Conservation (phyloP, 208 protist genomes). For the Acanthamoeba healyi region DNA sequence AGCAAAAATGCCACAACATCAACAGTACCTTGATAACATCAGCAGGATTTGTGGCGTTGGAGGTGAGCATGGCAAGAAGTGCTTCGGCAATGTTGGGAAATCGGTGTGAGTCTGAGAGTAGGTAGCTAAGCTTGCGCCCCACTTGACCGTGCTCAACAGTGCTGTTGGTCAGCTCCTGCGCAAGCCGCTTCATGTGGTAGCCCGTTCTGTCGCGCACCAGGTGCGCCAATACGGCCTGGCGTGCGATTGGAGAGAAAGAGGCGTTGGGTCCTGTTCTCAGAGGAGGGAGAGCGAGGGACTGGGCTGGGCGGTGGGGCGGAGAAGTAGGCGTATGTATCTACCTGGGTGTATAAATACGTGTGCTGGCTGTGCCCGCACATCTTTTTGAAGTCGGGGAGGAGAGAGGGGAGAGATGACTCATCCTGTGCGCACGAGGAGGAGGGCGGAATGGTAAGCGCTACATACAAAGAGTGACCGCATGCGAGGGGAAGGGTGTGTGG, state of each 20-base stretch:
- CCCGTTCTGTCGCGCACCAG: background rate
- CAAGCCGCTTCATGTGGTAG: constrained; percentile 52
- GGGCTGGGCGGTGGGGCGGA: background rate
- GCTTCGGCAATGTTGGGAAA: constrained; percentile 40
- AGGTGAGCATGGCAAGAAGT: constrained; percentile 18
- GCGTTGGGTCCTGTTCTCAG: background rate
- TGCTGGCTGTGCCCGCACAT: constrained; percentile 73
- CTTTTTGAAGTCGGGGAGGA: constrained; percentile 70
- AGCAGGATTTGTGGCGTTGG: constrained; percentile 54
- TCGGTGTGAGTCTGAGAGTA: constrained; percentile 18
- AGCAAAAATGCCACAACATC: background rate
- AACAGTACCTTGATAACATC: constrained; percentile 42
- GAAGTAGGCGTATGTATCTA: background rate
- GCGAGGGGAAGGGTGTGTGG: background rate
- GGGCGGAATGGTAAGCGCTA: background rate
- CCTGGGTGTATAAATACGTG: constrained; percentile 76
- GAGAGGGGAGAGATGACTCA: background rate
- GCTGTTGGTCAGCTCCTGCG: constrained; percentile 12
- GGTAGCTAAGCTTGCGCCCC: constrained; percentile 27
- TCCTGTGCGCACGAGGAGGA: background rate
- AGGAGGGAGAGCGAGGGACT: background rate
- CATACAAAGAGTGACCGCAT: background rate
- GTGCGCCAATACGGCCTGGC: constrained; percentile 49
- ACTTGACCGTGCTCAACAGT: constrained; percentile 48
- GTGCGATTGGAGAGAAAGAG: background rate